Evolutionary conservation across 108 stramenopile genomes (phyloP).

Genomic region (Pseudonitzschia multistriata): DNA sequence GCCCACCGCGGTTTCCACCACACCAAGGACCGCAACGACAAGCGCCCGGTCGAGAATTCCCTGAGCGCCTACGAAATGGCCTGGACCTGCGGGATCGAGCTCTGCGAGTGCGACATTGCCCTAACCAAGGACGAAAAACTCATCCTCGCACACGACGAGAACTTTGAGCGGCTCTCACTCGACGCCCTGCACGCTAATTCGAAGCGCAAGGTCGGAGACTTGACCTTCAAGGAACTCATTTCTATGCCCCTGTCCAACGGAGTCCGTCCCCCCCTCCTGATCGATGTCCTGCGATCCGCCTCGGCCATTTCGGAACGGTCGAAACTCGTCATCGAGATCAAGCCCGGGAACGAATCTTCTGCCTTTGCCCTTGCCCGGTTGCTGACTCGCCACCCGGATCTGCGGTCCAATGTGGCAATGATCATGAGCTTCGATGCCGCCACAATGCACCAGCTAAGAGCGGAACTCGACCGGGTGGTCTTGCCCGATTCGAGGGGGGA

Average conservation of each 20-base stretch:
- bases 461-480: constrained; percentile 34
- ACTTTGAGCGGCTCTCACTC: constrained; percentile 63
- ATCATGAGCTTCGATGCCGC: constrained; percentile 78
- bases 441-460: constrained; percentile 62
- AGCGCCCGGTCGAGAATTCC: constrained; percentile 71
- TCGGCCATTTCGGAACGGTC: constrained; percentile 56
- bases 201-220: constrained; percentile 49
- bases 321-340: constrained; percentile 70
- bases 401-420: constrained; percentile 52
- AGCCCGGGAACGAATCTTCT: constrained; percentile 71
- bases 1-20: constrained; percentile 81
- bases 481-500: constrained; percentile 3
- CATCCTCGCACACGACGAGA: constrained; percentile 68
- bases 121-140: constrained; percentile 79
- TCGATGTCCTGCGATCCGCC: constrained; percentile 68
- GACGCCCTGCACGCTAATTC: constrained; percentile 41
- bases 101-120: constrained; percentile 80
- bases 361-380: constrained; percentile 61
- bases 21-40: constrained; percentile 49
- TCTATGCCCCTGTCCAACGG: constrained; percentile 63
- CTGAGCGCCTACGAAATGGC: constrained; percentile 68
- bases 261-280: constrained; percentile 62
- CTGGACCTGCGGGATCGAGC: constrained; percentile 68
- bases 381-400: constrained; percentile 60
- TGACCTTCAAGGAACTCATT: constrained; percentile 73